Evolutionary conservation across 495 filamentous ascomycete species (phyloP), one percentile per base, ranked within the genome.

Genomic region (Talaromyces stipitatus): DNA sequence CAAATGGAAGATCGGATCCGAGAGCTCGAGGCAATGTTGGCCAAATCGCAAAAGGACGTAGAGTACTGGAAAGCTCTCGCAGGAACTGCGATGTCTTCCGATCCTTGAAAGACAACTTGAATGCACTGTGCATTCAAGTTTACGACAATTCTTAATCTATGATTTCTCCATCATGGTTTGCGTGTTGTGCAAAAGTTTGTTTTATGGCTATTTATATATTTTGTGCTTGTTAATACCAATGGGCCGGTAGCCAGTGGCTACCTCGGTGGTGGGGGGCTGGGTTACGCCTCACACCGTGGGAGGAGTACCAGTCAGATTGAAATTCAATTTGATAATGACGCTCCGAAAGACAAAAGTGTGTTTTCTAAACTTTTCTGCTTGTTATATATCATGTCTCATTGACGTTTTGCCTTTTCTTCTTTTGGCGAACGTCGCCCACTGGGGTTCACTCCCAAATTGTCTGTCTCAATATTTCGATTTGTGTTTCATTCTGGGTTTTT

Each of bases 11-110:
- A 59, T 5, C 69, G 74, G 50, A 83, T 85, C 55, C 72, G 64
- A 38, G 69, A 78, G 50, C 64, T 84, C 2, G 68, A 81, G 65
- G 70, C 70, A 20, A 65, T 51, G 29, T 61, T 70, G 9, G 63
- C 64, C 11, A 70, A 84, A 51, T 66, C 79, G 22, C 69, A 80
- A 52, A 68, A 78, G 57, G 76, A 76, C 65, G 81, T 79, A 58
- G 79, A 84, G 62, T 81, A 83, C 59, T 86, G 82, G 79, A 82
- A 81, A 65, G 69, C 66, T 27, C 53, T 81, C 58, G 84, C 82
- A 50, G 67, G 81, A 55, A 30, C 48, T 20, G 28, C 48, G 2
- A 51, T 28, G 14, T 4, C 7, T 45, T 45, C 43, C 43, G 36
- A 41, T 41, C n/a, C n/a, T 51, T 30, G 48, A 51, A 12, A 28